Percentiles rank a stretch among this genome's conserved stretches.
These are phyloP conservation scores for Hymenoscyphus infarciens DNA, from an alignment of 2,329 filamentous ascomycete genomes.

Conservation along the genomic window DNA sequence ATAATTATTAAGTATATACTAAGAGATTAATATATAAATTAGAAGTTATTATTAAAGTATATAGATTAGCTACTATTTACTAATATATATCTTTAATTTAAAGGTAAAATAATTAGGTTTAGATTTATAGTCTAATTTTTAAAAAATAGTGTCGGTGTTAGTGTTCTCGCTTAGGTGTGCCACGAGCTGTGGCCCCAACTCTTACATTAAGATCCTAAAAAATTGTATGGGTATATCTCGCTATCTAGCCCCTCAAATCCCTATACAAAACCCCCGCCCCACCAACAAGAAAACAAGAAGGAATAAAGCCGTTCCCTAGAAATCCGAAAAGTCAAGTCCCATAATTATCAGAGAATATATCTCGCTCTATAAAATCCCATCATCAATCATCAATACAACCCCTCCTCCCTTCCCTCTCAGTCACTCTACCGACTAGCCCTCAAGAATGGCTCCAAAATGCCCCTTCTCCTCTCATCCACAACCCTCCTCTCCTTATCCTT, in stretches of 20 bases:
- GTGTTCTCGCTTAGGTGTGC: too few relatives aligned
- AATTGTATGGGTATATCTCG: not conserved
- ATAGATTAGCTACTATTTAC: too few relatives aligned
- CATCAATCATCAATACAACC: not conserved
- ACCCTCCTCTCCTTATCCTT: constrained; percentile 54
- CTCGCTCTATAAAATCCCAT: not conserved
- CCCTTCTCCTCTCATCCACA: constrained; percentile 60
- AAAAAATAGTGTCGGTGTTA: too few relatives aligned
- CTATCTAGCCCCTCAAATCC: not conserved
- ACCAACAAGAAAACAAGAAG: not conserved
- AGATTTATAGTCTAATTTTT: too few relatives aligned
- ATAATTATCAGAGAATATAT: not conserved
- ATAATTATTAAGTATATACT: too few relatives aligned
- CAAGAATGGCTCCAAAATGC: constrained; percentile 69
- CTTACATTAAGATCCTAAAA: not conserved
- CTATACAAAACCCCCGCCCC: not conserved
- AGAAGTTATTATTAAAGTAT: too few relatives aligned
- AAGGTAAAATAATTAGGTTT: too few relatives aligned
- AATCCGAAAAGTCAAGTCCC: not conserved
- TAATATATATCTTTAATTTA: too few relatives aligned
- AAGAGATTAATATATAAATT: too few relatives aligned
- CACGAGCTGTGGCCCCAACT: too few relatives aligned
- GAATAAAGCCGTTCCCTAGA: not conserved
- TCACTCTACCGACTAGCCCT: constrained; percentile 3
- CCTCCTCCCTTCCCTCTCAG: not conserved